Percentiles rank a stretch among this genome's conserved stretches.
These are phyloP conservation scores for Trichoderma virens DNA, from an alignment of 495 filamentous ascomycete species.

Conservation along the genomic window DNA sequence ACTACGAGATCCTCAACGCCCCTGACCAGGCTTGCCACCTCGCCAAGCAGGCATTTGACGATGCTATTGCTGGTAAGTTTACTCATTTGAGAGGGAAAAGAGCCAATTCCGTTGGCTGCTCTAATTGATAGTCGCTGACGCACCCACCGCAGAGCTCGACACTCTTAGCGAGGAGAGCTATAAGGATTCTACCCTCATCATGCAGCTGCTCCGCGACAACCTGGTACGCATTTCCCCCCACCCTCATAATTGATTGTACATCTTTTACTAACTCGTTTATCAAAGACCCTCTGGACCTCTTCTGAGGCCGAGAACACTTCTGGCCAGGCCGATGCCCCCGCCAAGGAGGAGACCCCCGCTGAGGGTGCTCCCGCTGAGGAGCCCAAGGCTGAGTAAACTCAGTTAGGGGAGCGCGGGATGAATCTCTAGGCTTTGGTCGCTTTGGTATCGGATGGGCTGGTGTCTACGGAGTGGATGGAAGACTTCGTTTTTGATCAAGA, in stretches of 20 bases:
- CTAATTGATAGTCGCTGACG: background rate
- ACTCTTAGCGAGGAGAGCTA: conserved; percentile 99
- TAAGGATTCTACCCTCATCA: conserved; percentile 99
- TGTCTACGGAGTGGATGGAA: conserved; percentile 48
- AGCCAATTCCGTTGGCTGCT: background rate
- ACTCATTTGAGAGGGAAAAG: background rate
- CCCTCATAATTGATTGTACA: background rate
- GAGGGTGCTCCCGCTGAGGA: conserved; percentile 38
- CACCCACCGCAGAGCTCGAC: conserved; percentile 69
- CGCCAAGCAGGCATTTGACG: conserved; percentile 98
- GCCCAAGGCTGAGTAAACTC: conserved; percentile 44
- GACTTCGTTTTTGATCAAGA: conserved; percentile 31
- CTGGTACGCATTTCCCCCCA: conserved; percentile 54
- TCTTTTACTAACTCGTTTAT: conserved; percentile 13
- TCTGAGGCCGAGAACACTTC: conserved; percentile 85
- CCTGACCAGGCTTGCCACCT: conserved; percentile 98
- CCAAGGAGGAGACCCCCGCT: conserved; percentile 38
- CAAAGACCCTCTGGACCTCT: conserved; percentile 98
- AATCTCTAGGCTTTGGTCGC: conserved; percentile 11
- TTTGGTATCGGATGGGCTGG: conserved; percentile 33
- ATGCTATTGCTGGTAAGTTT: conserved; percentile 87
- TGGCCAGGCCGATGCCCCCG: conserved; percentile 57
- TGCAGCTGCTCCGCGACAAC: conserved; percentile 99
- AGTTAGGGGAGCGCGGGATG: conserved; percentile 21
- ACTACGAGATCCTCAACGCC: conserved; percentile 99